phyloP scores from a whole-genome alignment of 179 eudicot genomes.

The Carnegiea gigantea region DNA sequence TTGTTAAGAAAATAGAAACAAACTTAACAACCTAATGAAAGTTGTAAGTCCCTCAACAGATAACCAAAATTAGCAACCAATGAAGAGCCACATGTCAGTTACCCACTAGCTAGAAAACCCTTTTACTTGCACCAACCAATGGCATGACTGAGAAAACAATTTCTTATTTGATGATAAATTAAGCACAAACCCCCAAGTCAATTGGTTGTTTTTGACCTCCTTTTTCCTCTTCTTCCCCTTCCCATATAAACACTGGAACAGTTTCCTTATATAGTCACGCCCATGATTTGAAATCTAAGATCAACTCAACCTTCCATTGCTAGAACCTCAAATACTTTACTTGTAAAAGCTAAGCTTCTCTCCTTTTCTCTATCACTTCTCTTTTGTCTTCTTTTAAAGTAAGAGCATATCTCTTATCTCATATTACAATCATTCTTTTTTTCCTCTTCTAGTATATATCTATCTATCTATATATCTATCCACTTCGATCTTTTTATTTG shows the following conservation, averaged over 20 bases:
- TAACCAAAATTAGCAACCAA: conserved; percentile 30
- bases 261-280: conserved; percentile 31
- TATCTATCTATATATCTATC: neutral
- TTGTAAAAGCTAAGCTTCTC: conserved; percentile 12
- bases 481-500: neutral
- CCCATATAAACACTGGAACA: conserved; percentile 25
- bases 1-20: too few species aligned
- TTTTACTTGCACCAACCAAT: conserved; percentile 36
- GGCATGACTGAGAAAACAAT: conserved; percentile 16
- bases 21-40: too few species aligned
- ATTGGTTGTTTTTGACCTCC: conserved; percentile 22
- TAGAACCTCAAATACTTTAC: neutral
- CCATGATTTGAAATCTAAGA: conserved; percentile 29
- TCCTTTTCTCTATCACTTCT: neutral
- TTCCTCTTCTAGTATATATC: conserved; percentile 2
- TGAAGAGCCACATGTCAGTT: conserved; percentile 34
- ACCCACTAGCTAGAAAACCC: conserved; percentile 31
- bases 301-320: conserved; percentile 20
- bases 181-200: conserved; percentile 28
- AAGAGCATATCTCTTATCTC: neutral
- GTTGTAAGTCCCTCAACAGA: too few species aligned
- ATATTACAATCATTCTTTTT: conserved; percentile 15
- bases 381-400: too few species aligned
- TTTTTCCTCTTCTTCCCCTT: conserved; percentile 18
- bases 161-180: conserved; percentile 22